A percentile compares a stretch with the other conserved stretches of the same genome.
Evolutionary conservation across 257 asterid genomes (phyloP).

Genomic region (Solanum tarijense): DNA sequence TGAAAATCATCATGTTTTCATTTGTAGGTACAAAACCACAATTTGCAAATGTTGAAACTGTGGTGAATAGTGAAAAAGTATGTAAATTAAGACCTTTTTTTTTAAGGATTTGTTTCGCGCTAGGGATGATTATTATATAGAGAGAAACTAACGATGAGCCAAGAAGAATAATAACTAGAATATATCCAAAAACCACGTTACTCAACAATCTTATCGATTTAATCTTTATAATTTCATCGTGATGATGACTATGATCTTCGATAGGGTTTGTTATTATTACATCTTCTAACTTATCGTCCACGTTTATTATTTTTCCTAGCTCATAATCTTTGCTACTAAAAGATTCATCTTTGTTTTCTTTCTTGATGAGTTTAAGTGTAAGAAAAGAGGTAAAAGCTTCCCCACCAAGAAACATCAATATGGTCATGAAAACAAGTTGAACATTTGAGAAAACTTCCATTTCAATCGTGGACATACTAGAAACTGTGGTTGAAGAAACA

Average conservation of each 20-base stretch:
- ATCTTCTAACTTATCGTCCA: background rate
- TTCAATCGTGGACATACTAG: conserved; percentile 42
- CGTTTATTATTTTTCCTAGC: background rate
- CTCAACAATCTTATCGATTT: conserved; percentile 8
- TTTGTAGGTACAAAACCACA: conserved; percentile 52
- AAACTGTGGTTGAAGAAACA: conserved; percentile 27
- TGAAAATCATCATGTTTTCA: conserved; percentile 48
- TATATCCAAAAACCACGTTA: conserved; percentile 16
- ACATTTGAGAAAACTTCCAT: conserved; percentile 42
- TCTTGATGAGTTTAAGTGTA: conserved; percentile 8
- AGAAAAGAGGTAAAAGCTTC: conserved; percentile 36
- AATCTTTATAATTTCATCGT: background rate
- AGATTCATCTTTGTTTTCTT: background rate
- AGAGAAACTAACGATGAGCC: conserved; percentile 22
- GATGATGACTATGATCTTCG: background rate
- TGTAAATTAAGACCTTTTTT: conserved; percentile 17
- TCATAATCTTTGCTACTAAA: background rate
- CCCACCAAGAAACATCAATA: conserved; percentile 38
- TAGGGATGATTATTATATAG: conserved; percentile 9
- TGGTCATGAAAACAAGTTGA: conserved; percentile 30
- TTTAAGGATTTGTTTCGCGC: conserved; percentile 18
- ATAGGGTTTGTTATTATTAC: background rate
- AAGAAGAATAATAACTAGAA: conserved; percentile 7
- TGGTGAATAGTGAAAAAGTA: conserved; percentile 26
- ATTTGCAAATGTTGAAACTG: conserved; percentile 41